Base-by-base conservation (phyloP, 345 rosid genomes). In the Angophora floribunda region DNA sequence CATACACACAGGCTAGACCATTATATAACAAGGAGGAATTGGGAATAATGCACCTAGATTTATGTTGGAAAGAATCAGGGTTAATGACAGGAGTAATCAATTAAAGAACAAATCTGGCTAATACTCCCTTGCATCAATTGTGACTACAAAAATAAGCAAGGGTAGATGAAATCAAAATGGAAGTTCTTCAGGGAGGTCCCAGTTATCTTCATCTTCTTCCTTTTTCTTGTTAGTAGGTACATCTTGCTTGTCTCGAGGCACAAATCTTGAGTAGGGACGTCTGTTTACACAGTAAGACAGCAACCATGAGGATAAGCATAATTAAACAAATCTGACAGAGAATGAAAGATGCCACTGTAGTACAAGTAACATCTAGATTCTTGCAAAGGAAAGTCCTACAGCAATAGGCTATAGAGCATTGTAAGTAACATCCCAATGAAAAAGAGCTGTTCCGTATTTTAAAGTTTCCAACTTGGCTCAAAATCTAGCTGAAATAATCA, bases 161-260 rank as follows among this genome's bases (percentile, higher is more conserved):
- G 84, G 84, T 19, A 19, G 84, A 75, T 75, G 49, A 75, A 75
- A 75, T 75, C 84, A 75, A 41, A 75, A 75, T 75, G 84, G 84
- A 36, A 75, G 84, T 36, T 55, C 91, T 49, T 67, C 87, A 12
- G 91, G 91, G 45, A 87, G 84, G 59, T 87, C 91, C 91, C 91
- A 90, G 89, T 90, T 87, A 86, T 90, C 91, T n/a, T 90, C 89
- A 5, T 90, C 91, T 12, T 87, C 89, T 9, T 90, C 89, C 59
- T 63, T 86, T 86, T 87, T 90, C 88, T 87, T 90, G 88, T 16
- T 52, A 22, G 53, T 70, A 14, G 80, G 1, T 47, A 21, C 26
- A 57, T 70, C 88, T 19, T 78, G 61, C 89, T 87, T 87, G 86
- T 17, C 61, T n/a, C 19, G 85, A 24, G 87, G 47, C 9, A 84